A percentile compares a stretch with the other conserved stretches of the same genome.
These are phyloP conservation scores for Ligustrum vulgare DNA, from an alignment of 257 asterid species.

Conservation along the genomic window DNA sequence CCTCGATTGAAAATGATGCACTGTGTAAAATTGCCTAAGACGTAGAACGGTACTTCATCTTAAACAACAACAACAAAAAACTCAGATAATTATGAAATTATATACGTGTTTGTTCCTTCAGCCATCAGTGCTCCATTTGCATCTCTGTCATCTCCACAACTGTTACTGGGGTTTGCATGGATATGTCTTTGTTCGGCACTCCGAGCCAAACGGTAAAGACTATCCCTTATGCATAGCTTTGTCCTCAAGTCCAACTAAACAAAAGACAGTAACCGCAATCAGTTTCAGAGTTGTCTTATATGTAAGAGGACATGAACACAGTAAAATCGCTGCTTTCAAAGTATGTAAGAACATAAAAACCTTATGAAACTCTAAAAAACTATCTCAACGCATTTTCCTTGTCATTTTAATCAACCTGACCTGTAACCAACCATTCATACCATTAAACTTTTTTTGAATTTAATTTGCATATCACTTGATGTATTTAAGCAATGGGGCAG, in stretches of 20 bases:
- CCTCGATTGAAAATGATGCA: background rate
- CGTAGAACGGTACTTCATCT: background rate
- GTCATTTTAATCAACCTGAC: background rate
- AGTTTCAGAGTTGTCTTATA: constrained; percentile 13
- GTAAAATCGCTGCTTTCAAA: background rate
- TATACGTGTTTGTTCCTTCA: constrained; percentile 62
- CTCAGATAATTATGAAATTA: constrained; percentile 2
- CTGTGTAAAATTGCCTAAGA: background rate
- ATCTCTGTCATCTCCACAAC: constrained; percentile 46
- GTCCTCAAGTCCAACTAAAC: constrained; percentile 80
- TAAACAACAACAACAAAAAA: constrained; percentile 10
- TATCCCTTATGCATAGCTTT: constrained; percentile 87
- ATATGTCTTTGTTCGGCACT: constrained; percentile 91
- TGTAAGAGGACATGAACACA: constrained; percentile 6
- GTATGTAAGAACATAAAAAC: background rate
- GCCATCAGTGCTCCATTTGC: constrained; percentile 37
- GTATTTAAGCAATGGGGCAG: background rate
- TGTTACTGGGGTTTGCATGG: constrained; percentile 31
- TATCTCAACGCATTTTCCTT: background rate
- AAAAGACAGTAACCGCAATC: constrained; percentile 24
- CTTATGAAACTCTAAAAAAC: background rate
- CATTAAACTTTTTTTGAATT: background rate
- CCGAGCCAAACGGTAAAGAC: constrained; percentile 86
- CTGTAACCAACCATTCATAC: background rate
- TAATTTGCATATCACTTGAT: background rate